These are phyloP conservation scores for Talaromyces stipitatus DNA, from an alignment of 495 filamentous ascomycete genomes.

Conservation along the genomic window DNA sequence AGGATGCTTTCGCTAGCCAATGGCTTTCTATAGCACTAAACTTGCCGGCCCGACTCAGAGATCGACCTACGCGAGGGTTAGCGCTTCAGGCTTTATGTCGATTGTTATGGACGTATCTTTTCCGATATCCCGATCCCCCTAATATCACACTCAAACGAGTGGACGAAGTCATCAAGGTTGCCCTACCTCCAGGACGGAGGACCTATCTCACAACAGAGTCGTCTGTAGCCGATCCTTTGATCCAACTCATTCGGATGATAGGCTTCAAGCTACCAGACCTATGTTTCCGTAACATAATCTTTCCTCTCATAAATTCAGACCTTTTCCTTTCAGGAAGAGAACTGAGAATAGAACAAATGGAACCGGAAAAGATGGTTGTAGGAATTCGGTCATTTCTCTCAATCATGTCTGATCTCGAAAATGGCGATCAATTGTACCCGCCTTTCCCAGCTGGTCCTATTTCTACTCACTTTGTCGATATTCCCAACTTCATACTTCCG, in stretches of 20 bases:
- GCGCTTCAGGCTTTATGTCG: constrained; percentile 85
- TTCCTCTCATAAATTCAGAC: constrained; percentile 89
- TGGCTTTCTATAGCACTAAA: constrained; percentile 76
- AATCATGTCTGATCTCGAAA: constrained; percentile 92
- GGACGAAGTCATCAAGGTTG: constrained; percentile 75
- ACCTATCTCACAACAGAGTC: constrained; percentile 74
- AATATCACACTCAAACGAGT: constrained; percentile 66
- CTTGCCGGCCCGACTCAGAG: constrained; percentile 72
- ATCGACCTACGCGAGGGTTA: constrained; percentile 68
- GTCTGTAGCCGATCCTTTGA: constrained; percentile 75
- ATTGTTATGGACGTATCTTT: constrained; percentile 94
- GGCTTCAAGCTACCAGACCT: constrained; percentile 89
- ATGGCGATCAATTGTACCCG: constrained; percentile 66
- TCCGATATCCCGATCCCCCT: constrained; percentile 66
- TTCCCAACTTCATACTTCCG: constrained; percentile 23
- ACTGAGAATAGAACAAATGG: constrained; percentile 82
- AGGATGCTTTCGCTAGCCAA: constrained; percentile 72
- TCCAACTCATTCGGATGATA: constrained; percentile 91
- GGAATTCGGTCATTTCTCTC: constrained; percentile 89
- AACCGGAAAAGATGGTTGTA: constrained; percentile 93
- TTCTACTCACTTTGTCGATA: constrained; percentile 35
- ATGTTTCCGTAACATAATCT: constrained; percentile 86
- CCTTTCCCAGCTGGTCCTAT: constrained; percentile 62
- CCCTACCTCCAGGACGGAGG: constrained; percentile 70
- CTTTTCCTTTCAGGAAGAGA: constrained; percentile 68